These are phyloP conservation scores for Diutina sp. DNA, from an alignment of 1,139 yeast genomes.

Conservation along the genomic window DNA sequence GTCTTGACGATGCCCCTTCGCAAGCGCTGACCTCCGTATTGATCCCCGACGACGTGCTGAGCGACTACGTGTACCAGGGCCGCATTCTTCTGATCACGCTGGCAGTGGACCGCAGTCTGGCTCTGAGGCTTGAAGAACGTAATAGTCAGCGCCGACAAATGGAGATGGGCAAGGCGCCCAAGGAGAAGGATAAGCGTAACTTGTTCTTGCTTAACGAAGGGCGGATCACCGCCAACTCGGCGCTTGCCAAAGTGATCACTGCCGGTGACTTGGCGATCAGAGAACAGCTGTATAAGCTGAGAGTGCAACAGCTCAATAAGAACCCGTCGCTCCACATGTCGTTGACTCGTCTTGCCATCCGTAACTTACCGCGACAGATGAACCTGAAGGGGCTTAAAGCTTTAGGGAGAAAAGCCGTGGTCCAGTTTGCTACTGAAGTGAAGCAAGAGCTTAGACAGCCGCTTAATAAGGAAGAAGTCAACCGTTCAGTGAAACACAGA, in stretches of 20 bases:
- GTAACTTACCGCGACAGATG: slow-evolving; percentile 91
- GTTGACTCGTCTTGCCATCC: slow-evolving; percentile 82
- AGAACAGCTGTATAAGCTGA: slow-evolving; percentile 72
- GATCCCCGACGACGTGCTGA: slow-evolving; percentile 84
- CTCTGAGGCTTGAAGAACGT: slow-evolving; percentile 59
- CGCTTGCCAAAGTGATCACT: slow-evolving; percentile 57
- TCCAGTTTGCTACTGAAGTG: slow-evolving; percentile 90
- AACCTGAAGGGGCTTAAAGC: slow-evolving; percentile 81
- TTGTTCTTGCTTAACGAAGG: slow-evolving; percentile 87
- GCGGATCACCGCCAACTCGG: slow-evolving; percentile 70
- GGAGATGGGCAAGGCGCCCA: slow-evolving; percentile 67
- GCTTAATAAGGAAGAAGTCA: slow-evolving; percentile 77
- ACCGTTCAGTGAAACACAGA: slow-evolving; percentile 42
- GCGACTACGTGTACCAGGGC: slow-evolving; percentile 85
- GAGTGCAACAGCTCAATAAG: slow-evolving; percentile 83
- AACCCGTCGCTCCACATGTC: slow-evolving; percentile 88
- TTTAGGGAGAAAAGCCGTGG: slow-evolving; percentile 87
- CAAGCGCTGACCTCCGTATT: slow-evolving; percentile 67
- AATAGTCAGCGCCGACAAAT: slow-evolving; percentile 65
- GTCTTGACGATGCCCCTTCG: slow-evolving; percentile 70
- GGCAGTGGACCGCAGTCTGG: slow-evolving; percentile 84
- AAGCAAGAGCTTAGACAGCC: slow-evolving; percentile 67
- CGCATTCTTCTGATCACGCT: slow-evolving; percentile 74
- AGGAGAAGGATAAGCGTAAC: slow-evolving; percentile 74
- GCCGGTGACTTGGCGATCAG: slow-evolving; percentile 75